phyloP scores from a whole-genome alignment of 805 yeast species.

The Ogataea polymorpha region DNA sequence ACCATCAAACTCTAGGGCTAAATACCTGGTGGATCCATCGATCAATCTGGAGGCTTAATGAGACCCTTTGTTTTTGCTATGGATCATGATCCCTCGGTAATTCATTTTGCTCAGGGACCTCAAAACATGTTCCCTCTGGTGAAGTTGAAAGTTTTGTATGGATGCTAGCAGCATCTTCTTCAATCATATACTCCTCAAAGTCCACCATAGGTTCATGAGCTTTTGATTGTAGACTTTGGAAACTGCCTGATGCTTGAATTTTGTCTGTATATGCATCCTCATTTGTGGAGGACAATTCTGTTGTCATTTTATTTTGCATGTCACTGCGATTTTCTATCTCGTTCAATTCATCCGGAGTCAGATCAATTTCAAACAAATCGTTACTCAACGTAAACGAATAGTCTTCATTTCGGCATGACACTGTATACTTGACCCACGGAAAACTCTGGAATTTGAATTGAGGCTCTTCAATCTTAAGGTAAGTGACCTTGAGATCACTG shows the following conservation, averaged over 20 bases:
- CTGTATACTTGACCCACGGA: constrained; percentile 73
- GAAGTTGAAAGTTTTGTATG: neutral
- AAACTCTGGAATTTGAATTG: constrained; percentile 56
- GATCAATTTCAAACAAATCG: constrained; percentile 21
- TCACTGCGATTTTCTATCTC: neutral
- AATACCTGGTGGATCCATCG: too few relatives aligned
- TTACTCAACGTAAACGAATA: constrained; percentile 28
- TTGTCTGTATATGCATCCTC: too few relatives aligned
- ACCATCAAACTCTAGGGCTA: too few relatives aligned
- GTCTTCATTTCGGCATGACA: constrained; percentile 33
- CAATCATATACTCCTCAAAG: constrained; percentile 20
- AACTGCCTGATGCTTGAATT: too few relatives aligned
- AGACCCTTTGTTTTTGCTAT: too few relatives aligned
- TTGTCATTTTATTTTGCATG: neutral
- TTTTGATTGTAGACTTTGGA: too few relatives aligned
- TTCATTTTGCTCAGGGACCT: too few relatives aligned
- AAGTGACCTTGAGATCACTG: constrained; percentile 65
- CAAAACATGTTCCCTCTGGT: too few relatives aligned
- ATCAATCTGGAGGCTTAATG: too few relatives aligned
- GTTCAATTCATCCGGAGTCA: neutral
- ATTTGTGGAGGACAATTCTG: too few relatives aligned
- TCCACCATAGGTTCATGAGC: neutral
- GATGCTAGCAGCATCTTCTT: constrained; percentile 4
- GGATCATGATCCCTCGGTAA: too few relatives aligned
- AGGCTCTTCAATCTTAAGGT: constrained; percentile 62